Percentiles rank a stretch among this genome's conserved stretches.
These are phyloP conservation scores for Myriosclerotinia curreyana DNA, from an alignment of 2,329 filamentous ascomycete species.

Conservation along the genomic window DNA sequence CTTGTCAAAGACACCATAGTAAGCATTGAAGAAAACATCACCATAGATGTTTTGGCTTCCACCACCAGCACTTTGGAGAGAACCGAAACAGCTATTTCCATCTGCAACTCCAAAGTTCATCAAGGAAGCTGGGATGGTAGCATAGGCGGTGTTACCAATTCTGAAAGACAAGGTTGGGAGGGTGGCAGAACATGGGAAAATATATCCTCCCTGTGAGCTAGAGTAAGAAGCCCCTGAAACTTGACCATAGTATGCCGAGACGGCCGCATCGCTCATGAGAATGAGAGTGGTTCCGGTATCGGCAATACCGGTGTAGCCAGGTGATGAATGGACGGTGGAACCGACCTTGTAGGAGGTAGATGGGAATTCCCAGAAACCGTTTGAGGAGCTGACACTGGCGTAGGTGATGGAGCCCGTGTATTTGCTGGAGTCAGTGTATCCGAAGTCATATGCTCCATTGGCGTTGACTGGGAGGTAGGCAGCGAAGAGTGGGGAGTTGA, in stretches of 20 bases:
- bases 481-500: constrained; percentile 50
- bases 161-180: constrained; percentile 40
- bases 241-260: constrained; percentile 40
- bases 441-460: constrained; percentile 53
- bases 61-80: constrained; percentile 39
- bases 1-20: constrained; percentile 36
- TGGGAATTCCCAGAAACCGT: constrained; percentile 57
- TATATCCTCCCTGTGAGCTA: constrained; percentile 37
- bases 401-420: constrained; percentile 54
- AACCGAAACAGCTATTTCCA: constrained; percentile 40
- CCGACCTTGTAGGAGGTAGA: constrained; percentile 49
- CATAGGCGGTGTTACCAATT: constrained; percentile 37
- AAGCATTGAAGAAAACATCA: constrained; percentile 39
- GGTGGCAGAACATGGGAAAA: constrained; percentile 40
- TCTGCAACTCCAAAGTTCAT: constrained; percentile 39
- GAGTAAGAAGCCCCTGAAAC: constrained; percentile 39
- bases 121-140: constrained; percentile 39
- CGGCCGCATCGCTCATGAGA: constrained; percentile 39
- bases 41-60: constrained; percentile 38
- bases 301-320: constrained; percentile 37
- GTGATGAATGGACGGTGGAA: constrained; percentile 46
- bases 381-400: constrained; percentile 44
- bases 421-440: constrained; percentile 50
- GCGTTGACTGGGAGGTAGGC: constrained; percentile 49
- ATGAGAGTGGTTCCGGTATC: constrained; percentile 46